These are phyloP conservation scores for Cutaneotrichosporon curvatum DNA, from an alignment of 1,284 basidiomycete genomes.

Conservation along the genomic window DNA sequence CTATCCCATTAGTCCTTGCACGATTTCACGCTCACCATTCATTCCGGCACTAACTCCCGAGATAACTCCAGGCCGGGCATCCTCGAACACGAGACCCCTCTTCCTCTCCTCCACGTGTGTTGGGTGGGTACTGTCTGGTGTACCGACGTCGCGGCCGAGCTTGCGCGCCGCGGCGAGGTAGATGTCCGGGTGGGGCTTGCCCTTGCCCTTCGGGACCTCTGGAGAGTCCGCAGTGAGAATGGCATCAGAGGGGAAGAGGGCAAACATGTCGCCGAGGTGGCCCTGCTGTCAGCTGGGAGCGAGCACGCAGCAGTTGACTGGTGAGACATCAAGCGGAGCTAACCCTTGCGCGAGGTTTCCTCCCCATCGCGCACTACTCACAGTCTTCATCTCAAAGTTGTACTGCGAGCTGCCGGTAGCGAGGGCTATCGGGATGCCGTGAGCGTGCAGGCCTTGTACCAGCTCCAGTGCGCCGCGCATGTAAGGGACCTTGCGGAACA, in stretches of 20 bases:
- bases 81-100: conserved; percentile 45
- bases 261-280: conserved; percentile 45
- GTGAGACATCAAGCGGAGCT: no score
- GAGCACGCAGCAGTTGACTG: not conserved
- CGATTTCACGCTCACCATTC: conserved; percentile 44
- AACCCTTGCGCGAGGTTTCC: not conserved
- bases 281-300: conserved; percentile 19
- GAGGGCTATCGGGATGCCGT: conserved; percentile 43
- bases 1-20: conserved; percentile 17
- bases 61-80: conserved; percentile 39
- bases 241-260: conserved; percentile 34
- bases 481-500: conserved; percentile 39
- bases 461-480: conserved; percentile 43
- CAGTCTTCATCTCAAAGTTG: conserved; percentile 40
- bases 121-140: conserved; percentile 27
- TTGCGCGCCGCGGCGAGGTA: conserved; percentile 45
- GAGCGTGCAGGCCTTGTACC: conserved; percentile 38
- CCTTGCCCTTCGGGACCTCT: conserved; percentile 39
- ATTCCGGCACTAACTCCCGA: conserved; percentile 46
- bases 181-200: conserved; percentile 45
- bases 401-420: conserved; percentile 42
- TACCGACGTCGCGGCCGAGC: conserved; percentile 42
- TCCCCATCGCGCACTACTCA: conserved; percentile 14
- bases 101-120: conserved; percentile 32
- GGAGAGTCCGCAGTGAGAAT: conserved; percentile 44